A percentile compares a stretch with the other conserved stretches of the same genome.
These are phyloP conservation scores for Solanum aculeatissimum DNA, from an alignment of 305 asterid genomes.

Conservation along the genomic window DNA sequence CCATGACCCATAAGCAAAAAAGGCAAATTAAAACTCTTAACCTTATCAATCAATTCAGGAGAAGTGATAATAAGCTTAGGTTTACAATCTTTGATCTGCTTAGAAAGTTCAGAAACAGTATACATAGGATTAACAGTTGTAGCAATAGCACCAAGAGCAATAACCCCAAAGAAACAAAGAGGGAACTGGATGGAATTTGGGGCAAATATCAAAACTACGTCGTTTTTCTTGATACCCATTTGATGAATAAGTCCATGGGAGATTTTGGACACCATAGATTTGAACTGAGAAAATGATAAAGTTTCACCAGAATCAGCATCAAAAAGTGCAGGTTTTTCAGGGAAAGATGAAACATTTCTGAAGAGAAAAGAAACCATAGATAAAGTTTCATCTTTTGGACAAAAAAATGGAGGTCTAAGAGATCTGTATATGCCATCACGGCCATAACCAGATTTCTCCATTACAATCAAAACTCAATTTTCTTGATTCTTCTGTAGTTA, in stretches of 20 bases:
- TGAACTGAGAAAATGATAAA: slow-evolving; percentile 42
- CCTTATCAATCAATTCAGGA: slow-evolving; percentile 45
- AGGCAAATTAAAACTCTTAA: slow-evolving; percentile 42
- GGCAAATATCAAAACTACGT: slow-evolving; percentile 63
- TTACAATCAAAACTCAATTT: not conserved
- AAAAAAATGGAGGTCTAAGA: slow-evolving; percentile 38
- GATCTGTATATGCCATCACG: slow-evolving; percentile 83
- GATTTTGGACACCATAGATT: slow-evolving; percentile 37
- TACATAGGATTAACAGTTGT: slow-evolving; percentile 70
- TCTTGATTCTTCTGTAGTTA: not conserved
- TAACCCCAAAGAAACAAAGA: slow-evolving; percentile 43
- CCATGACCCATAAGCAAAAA: slow-evolving; percentile 31
- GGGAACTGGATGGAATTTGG: slow-evolving; percentile 78
- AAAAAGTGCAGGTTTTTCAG: slow-evolving; percentile 59
- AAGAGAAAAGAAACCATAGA: slow-evolving; percentile 68
- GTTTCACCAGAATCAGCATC: slow-evolving; percentile 47
- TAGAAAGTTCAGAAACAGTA: slow-evolving; percentile 57
- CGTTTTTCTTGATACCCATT: slow-evolving; percentile 52
- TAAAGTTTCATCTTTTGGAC: slow-evolving; percentile 39
- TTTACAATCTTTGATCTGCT: slow-evolving; percentile 58
- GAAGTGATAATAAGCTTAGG: slow-evolving; percentile 62
- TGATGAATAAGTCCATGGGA: slow-evolving; percentile 41
- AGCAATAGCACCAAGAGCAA: slow-evolving; percentile 66
- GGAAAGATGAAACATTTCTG: slow-evolving; percentile 46
- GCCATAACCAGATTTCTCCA: slow-evolving; percentile 97